Evolutionary conservation across 148 eudicot species (phyloP).

Genomic region (Hydrangea macrophylla): DNA sequence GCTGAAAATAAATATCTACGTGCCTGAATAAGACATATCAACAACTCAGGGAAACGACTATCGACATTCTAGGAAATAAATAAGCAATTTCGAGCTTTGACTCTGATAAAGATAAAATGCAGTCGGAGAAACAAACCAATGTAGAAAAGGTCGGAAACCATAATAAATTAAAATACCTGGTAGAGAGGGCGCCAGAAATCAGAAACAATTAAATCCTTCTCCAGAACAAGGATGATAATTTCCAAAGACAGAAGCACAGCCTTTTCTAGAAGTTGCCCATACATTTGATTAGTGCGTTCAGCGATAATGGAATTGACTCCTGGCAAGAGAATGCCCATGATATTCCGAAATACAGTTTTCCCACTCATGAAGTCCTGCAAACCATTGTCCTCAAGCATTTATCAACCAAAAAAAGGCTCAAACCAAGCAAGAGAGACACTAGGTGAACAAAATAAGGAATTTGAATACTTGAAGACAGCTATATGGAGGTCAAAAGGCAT

Average conservation of each 20-base stretch:
- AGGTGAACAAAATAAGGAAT: too few species aligned
- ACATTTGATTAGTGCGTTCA: slow-evolving; percentile 72
- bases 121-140: not conserved
- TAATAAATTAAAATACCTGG: slow-evolving; percentile 51
- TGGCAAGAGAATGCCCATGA: slow-evolving; percentile 79
- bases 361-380: slow-evolving; percentile 99
- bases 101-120: too few species aligned
- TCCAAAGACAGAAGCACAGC: slow-evolving; percentile 81
- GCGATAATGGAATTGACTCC: slow-evolving; percentile 74
- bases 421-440: not conserved
- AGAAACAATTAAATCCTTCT: slow-evolving; percentile 71
- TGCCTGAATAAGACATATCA: too few species aligned
- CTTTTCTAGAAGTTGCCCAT: slow-evolving; percentile 78
- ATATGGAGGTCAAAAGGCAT: too few species aligned
- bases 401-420: not conserved
- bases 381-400: not conserved
- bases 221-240: slow-evolving; percentile 70
- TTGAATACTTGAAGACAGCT: too few species aligned
- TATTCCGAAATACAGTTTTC: slow-evolving; percentile 77
- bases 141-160: not conserved
- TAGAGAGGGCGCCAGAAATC: slow-evolving; percentile 95
- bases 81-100: too few species aligned
- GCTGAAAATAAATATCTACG: too few species aligned
- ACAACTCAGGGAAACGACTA: too few species aligned
- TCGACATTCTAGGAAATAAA: too few species aligned